Evolutionary conservation across 768 basidiomycete species (phyloP).

Genomic region (Lactifluus hygrophoroides): DNA sequence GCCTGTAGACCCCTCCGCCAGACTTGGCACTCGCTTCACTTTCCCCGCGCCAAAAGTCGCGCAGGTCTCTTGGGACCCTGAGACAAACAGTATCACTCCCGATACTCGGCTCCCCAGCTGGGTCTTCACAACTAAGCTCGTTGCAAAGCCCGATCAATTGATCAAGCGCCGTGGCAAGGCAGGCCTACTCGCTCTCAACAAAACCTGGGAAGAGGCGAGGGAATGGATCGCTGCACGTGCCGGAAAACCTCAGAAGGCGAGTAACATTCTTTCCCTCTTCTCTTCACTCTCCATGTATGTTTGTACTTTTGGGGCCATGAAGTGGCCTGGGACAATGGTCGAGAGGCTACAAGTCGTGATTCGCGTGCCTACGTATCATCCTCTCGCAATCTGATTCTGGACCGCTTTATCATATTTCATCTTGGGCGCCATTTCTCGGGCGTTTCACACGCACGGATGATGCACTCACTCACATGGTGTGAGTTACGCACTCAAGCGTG

Average conservation of each 20-base stretch:
- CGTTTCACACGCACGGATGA: neutral
- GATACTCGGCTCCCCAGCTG: slow-evolving; percentile 61
- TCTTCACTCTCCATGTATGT: neutral
- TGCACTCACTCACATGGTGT: neutral
- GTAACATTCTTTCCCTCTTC: slow-evolving; percentile 21
- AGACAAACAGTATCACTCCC: slow-evolving; percentile 50
- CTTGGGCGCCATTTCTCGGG: neutral
- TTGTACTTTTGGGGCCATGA: neutral
- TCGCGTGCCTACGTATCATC: neutral
- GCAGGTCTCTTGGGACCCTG: slow-evolving; percentile 79
- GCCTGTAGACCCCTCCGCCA: slow-evolving; percentile 55
- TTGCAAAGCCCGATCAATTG: slow-evolving; percentile 95
- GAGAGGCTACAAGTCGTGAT: neutral
- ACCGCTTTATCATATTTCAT: slow-evolving; percentile 1
- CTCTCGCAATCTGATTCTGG: neutral
- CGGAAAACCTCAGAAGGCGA: slow-evolving; percentile 85
- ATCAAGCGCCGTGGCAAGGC: slow-evolving; percentile 99
- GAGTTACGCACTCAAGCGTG: slow-evolving; percentile 4
- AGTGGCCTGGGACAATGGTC: slow-evolving; percentile 4
- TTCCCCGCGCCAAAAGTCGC: slow-evolving; percentile 71
- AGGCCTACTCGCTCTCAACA: slow-evolving; percentile 90
- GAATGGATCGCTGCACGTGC: slow-evolving; percentile 83
- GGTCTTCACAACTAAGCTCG: slow-evolving; percentile 82
- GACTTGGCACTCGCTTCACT: slow-evolving; percentile 46
- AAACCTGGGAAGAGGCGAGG: slow-evolving; percentile 80